Base-by-base conservation (phyloP, 306 rosid genomes). In the Citrullus amarus region DNA sequence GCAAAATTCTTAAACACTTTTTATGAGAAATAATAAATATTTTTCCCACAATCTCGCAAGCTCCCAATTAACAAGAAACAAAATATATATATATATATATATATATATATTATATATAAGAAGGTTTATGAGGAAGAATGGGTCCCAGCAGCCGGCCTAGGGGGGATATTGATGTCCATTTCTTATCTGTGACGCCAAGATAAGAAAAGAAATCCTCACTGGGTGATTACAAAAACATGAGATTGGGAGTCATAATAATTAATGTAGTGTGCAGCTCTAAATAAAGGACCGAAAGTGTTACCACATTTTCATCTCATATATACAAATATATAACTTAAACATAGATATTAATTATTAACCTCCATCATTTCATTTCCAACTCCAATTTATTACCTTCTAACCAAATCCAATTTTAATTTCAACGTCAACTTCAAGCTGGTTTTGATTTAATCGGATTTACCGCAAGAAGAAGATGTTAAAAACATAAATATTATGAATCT, bases 111-210 rank as follows among this genome's bases (percentile, higher is more conserved):
- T n/a, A n/a, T 48, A 48, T 70, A 15, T 48, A 17, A 32, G 62
- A 73, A 53, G 30, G 17, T 53, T 73, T 73, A 14, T 22, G 60
- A 73, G 82, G 44, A 43, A 73, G 76, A 72, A 78, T 79, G 84
- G 87, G 82, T 18, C 79, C 82, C 77, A 20, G 61, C 72, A 79
- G 79, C 89, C 89, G 87, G 78, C 90, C 90, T 84, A 68, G 79
- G 75, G 79, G 75, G 83, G 84, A 80, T 86, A 53, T 16, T 53
- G 60, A 86, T 54, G 66, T 9, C 53, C 77, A 77, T 80, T 78
- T 84, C 80, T 86, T 86, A 78, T 22, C 79, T 82, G 78, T 59
- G 86, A 82, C 87, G 89, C 87, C 86, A 82, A 78, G 86, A 80
- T 82, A 86, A 80, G 77, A 50, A 86, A 79, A 62, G 81, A 56